Evolutionary conservation across 2,329 filamentous ascomycete species (phyloP), one percentile per base, ranked within the genome.

Genomic region (Tolypocladium paradoxum): DNA sequence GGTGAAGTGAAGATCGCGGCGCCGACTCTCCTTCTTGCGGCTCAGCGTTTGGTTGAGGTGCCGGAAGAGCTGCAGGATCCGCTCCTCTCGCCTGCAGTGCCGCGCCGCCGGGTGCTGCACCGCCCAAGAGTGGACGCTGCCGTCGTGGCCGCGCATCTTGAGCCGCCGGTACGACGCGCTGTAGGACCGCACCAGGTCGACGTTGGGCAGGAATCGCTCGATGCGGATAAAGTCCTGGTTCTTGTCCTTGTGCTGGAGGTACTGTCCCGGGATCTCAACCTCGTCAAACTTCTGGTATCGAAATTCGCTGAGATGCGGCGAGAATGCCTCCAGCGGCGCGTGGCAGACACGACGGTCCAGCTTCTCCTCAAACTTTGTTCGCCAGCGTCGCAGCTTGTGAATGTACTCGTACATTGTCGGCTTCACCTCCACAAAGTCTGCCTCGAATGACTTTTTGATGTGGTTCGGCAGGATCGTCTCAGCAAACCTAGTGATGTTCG

Each of bases 331-430:
- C 11, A 99, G 77, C 49, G 87, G 85, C 50, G 86, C 81, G 43
- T 79, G 82, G 29, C 84, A 80, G 38, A 84, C 77, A 50, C 93
- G 82, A 22, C 91, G 86, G 67, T 99, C 93, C 49, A 99, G 83
- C 69, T 95, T 95, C 74, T 97, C 91, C 68, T 97, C 93, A 61
- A 99, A 96, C 67, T 96, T 93, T 71, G 96, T 93, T 51, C 95
- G 84, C 93, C 93, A 99, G 61, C 85, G 87, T 47, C 93, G 87
- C 51, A 99, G 76, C 69, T 96, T 97, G 69, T 96, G 90, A 57
- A 99, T 97, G 73, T 99, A 99, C 68, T 96, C 91, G 66, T 88
- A 87, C 90, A 99, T 96, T 1, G 91, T 97, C 3, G 93, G 95
- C 70, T 96, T 96, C 65, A 91, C 88, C 53, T 82, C 76, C 16